Conservation (phyloP, 495 filamentous ascomycete genomes). For the Apodospora peruviana region DNA sequence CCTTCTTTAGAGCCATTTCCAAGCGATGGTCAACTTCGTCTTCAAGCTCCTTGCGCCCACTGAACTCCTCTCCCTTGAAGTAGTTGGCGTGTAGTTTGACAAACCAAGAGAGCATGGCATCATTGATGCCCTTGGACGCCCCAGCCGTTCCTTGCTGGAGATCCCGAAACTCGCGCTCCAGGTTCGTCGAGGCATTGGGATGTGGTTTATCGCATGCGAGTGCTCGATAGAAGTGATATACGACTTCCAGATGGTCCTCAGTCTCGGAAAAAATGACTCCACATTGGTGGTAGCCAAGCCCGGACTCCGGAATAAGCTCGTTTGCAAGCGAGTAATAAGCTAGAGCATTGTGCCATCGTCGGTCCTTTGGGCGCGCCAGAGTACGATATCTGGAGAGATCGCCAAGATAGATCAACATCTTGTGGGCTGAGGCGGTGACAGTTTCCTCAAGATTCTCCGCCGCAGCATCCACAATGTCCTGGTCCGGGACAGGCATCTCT, state of each 20-base stretch:
- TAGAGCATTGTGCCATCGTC: slow-evolving; percentile 73
- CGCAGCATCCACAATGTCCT: slow-evolving; percentile 33
- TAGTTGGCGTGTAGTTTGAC: slow-evolving; percentile 81
- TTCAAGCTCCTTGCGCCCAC: slow-evolving; percentile 77
- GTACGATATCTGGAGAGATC: slow-evolving; percentile 85
- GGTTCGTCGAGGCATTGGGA: slow-evolving; percentile 63
- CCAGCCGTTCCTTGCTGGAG: slow-evolving; percentile 23
- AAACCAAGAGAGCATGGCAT: slow-evolving; percentile 69
- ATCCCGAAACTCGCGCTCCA: slow-evolving; percentile 76
- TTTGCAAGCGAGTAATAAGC: slow-evolving; percentile 81
- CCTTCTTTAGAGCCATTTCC: slow-evolving; percentile 63
- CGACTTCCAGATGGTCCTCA: slow-evolving; percentile 69
- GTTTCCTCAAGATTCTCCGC: slow-evolving; percentile 46
- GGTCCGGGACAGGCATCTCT: slow-evolving; percentile 26
- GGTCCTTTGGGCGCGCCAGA: slow-evolving; percentile 47
- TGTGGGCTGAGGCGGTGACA: slow-evolving; percentile 72
- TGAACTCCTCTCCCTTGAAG: slow-evolving; percentile 63
- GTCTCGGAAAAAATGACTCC: slow-evolving; percentile 77
- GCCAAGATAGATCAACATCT: slow-evolving; percentile 77
- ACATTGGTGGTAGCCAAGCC: slow-evolving; percentile 80
- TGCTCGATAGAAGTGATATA: slow-evolving; percentile 85
- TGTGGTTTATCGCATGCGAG: slow-evolving; percentile 67
- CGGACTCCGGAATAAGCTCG: slow-evolving; percentile 70
- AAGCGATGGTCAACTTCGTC: slow-evolving; percentile 76
- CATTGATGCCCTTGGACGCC: slow-evolving; percentile 14